These are phyloP conservation scores for Vigna nakashimae DNA, from an alignment of 306 rosid species.

Conservation along the genomic window DNA sequence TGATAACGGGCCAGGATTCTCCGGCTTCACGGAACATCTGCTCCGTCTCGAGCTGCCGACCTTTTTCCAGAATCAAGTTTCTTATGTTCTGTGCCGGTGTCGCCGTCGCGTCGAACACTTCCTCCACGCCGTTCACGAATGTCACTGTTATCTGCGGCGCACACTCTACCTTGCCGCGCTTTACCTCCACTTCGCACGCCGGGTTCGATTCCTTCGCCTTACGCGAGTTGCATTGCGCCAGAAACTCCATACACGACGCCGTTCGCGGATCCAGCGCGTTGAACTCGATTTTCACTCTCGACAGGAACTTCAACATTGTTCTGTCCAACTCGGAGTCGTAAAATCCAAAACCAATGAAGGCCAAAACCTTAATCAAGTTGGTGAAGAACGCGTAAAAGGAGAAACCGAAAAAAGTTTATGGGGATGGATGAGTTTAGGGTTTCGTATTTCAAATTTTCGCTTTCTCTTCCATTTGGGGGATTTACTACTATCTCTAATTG, in stretches of 20 bases:
- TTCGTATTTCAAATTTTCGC: neutral
- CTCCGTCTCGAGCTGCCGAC: conserved; percentile 74
- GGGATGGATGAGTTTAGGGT: neutral
- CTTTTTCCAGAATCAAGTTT: conserved; percentile 80
- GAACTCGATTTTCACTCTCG: conserved; percentile 84
- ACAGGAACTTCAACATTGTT: conserved; percentile 79
- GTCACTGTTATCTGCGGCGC: conserved; percentile 89
- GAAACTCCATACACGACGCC: conserved; percentile 91
- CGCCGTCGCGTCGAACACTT: conserved; percentile 78
- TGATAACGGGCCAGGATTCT: conserved; percentile 81
- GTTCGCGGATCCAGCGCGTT: conserved; percentile 89
- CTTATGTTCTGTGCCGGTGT: conserved; percentile 79
- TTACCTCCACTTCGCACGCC: conserved; percentile 74
- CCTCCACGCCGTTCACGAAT: conserved; percentile 80
- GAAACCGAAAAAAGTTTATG: too few relatives aligned
- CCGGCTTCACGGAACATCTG: conserved; percentile 91
- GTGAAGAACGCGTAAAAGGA: neutral
- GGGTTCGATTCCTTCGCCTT: conserved; percentile 93
- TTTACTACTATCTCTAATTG: neutral
- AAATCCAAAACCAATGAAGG: neutral
- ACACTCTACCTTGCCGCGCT: conserved; percentile 80
- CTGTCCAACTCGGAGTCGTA: neutral
- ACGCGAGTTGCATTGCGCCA: conserved; percentile 91
- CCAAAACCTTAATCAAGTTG: neutral
- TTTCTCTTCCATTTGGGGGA: neutral